Evolutionary conservation across 306 rosid genomes (phyloP).

Genomic region (Senna tora): DNA sequence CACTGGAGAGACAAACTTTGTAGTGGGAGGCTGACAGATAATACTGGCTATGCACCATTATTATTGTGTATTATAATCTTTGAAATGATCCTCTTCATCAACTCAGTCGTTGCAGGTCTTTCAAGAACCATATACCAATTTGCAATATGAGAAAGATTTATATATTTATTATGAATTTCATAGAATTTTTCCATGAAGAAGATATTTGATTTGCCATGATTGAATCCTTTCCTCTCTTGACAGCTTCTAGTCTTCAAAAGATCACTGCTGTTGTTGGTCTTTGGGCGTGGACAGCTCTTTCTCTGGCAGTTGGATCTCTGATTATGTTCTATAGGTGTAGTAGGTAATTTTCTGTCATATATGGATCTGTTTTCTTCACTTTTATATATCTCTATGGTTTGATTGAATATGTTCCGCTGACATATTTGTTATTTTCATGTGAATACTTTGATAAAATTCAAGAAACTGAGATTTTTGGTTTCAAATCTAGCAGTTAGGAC

Average conservation of each 20-base stretch:
- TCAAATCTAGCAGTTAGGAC: constrained; percentile 8
- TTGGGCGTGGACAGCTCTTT: constrained; percentile 85
- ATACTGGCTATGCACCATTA: constrained; percentile 81
- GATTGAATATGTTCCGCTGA: constrained; percentile 18
- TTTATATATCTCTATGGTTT: constrained; percentile 29
- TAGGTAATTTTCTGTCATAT: constrained; percentile 57
- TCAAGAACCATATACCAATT: constrained; percentile 29
- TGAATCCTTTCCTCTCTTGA: constrained; percentile 45
- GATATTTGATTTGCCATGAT: constrained; percentile 34
- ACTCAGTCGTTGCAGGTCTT: constrained; percentile 81
- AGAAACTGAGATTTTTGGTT: constrained; percentile 16
- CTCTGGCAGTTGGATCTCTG: constrained; percentile 59
- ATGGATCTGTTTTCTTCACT: constrained; percentile 12
- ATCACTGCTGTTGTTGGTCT: constrained; percentile 85
- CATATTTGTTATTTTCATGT: constrained; percentile 1
- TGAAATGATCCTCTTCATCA: constrained; percentile 65
- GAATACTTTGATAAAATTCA: constrained; percentile 26
- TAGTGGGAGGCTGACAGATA: constrained; percentile 52
- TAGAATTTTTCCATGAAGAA: constrained; percentile 29
- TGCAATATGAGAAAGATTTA: constrained; percentile 29
- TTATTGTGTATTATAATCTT: constrained; percentile 59
- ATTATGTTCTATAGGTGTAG: constrained; percentile 85
- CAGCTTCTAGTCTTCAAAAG: constrained; percentile 81
- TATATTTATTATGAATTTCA: constrained; percentile 8
- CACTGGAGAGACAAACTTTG: constrained; percentile 59